These are phyloP conservation scores for Trichosporon asahii DNA, from an alignment of 1,284 basidiomycete species.

Conservation along the genomic window DNA sequence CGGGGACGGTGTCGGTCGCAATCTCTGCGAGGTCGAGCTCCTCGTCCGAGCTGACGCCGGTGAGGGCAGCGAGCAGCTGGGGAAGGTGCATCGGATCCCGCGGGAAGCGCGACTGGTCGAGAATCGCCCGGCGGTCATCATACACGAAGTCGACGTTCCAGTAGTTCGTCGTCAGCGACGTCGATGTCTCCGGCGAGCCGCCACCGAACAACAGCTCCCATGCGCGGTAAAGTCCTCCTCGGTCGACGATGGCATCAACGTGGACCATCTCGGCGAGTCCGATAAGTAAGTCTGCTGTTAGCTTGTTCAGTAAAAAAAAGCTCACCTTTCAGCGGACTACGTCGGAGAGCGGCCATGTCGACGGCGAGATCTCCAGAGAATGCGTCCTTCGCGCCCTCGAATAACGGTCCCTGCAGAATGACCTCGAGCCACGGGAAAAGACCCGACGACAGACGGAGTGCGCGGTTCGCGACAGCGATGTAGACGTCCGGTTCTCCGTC, in stretches of 20 bases:
- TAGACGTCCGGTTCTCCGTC: conserved; percentile 26
- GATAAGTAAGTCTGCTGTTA: conserved; percentile 38
- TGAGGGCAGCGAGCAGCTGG: conserved; percentile 34
- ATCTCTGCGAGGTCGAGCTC: conserved; percentile 18
- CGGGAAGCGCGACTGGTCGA: conserved; percentile 40
- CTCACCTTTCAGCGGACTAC: conserved; percentile 44
- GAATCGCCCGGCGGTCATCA: conserved; percentile 36
- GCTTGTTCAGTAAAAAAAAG: neutral
- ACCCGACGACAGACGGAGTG: conserved; percentile 32
- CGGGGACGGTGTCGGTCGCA: conserved; percentile 28
- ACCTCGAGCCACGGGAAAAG: conserved; percentile 44
- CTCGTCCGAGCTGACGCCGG: conserved; percentile 28
- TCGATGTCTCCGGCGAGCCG: conserved; percentile 31
- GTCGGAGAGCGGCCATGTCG: conserved; percentile 27
- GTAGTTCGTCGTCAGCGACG: conserved; percentile 38
- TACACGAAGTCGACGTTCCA: conserved; percentile 42
- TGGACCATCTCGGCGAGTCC: conserved; percentile 39
- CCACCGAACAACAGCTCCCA: conserved; percentile 43
- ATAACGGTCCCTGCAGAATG: conserved; percentile 38
- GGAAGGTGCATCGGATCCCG: conserved; percentile 30
- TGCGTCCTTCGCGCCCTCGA: conserved; percentile 25
- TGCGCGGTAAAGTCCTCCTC: conserved; percentile 31
- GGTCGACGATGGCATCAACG: conserved; percentile 36
- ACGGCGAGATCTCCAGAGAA: conserved; percentile 20
- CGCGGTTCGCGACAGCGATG: conserved; percentile 34